Conservation (phyloP, 805 yeast species). For the Barnettozyma vustinii region DNA sequence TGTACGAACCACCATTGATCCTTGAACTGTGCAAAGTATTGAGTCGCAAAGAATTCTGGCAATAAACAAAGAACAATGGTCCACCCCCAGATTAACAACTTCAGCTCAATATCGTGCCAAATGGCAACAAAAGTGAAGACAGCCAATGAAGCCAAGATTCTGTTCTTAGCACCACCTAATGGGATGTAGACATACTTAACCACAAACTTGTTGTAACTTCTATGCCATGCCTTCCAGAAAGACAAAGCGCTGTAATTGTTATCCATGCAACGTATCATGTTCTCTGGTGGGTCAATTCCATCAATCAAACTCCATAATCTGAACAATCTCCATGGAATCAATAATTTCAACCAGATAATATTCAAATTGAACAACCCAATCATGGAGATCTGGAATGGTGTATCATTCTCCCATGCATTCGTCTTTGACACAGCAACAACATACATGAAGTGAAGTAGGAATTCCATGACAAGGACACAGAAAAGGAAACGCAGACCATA, state of each 20-base stretch:
- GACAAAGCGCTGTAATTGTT: constrained; percentile 89
- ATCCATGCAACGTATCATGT: constrained; percentile 94
- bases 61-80: constrained; percentile 75
- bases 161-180: constrained; percentile 71
- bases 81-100: constrained; percentile 94
- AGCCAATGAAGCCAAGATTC: constrained; percentile 71
- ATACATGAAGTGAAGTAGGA: constrained; percentile 78
- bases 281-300: constrained; percentile 94
- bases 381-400: constrained; percentile 94
- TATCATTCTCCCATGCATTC: constrained; percentile 82
- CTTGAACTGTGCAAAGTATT: constrained; percentile 33
- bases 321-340: constrained; percentile 95
- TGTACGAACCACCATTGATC: constrained; percentile 68
- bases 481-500: constrained; percentile 67
- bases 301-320: constrained; percentile 91
- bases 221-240: constrained; percentile 99
- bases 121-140: constrained; percentile 94
- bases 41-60: constrained; percentile 74
- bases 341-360: constrained; percentile 85
- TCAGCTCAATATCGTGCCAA: constrained; percentile 96
- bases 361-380: constrained; percentile 86
- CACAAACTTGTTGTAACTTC: constrained; percentile 88
- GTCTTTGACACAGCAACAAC: constrained; percentile 91
- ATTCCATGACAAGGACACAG: constrained; percentile 85
- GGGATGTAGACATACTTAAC: constrained; percentile 87